Evolutionary conservation across 192 early-diverging fungal genomes (phyloP).

Genomic region (Entophlyctis helioformis): DNA sequence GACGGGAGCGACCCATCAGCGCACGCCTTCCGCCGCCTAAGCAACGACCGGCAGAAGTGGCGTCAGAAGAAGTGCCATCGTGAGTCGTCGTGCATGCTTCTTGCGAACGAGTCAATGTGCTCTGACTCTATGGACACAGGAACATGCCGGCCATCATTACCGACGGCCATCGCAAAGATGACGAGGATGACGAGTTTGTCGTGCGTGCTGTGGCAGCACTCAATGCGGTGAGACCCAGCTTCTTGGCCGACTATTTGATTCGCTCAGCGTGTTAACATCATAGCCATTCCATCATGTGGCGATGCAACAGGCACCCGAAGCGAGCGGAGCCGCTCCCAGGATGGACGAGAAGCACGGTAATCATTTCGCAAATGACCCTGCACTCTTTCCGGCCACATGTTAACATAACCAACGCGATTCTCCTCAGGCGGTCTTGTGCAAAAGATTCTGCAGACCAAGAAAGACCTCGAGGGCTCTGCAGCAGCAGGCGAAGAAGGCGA

Average conservation of each 20-base stretch:
- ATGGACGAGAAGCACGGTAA: conserved; percentile 30
- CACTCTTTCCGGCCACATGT: no score
- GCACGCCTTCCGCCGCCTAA: conserved; percentile 42
- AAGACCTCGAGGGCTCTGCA: conserved; percentile 18
- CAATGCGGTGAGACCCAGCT: no score
- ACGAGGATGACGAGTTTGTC: conserved; percentile 37
- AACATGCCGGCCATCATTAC: conserved; percentile 22
- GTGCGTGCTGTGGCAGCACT: no score
- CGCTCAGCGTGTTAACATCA: conserved; percentile 1
- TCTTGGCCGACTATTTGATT: no score
- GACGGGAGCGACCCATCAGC: conserved; percentile 34
- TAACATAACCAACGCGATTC: not conserved
- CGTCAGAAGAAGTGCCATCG: conserved; percentile 14
- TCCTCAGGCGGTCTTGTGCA: conserved; percentile 32
- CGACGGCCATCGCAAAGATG: conserved; percentile 17
- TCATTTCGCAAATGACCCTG: no score
- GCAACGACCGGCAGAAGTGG: conserved; percentile 19
- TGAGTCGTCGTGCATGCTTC: no score
- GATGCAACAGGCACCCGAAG: not conserved
- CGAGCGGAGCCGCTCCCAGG: not conserved
- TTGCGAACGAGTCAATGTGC: no score
- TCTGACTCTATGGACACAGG: not conserved
- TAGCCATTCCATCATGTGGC: not conserved
- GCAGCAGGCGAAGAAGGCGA: not conserved
- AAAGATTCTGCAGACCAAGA: conserved; percentile 37